Evolutionary conservation across 2,329 filamentous ascomycete genomes (phyloP).

Genomic region (Claviceps maximensis): DNA sequence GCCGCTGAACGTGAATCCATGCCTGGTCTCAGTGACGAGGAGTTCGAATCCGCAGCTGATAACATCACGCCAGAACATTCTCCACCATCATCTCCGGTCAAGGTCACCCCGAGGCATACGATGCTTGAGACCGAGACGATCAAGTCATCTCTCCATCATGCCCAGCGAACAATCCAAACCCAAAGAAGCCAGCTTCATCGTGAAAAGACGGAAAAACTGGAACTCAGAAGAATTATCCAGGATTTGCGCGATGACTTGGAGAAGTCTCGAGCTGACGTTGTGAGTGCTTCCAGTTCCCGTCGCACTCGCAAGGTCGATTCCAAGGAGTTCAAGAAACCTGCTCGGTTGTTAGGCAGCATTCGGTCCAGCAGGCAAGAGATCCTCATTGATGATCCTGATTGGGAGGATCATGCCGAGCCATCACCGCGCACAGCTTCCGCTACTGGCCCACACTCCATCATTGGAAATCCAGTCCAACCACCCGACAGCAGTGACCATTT

Average conservation of each 20-base stretch:
- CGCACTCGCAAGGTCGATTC: slow-evolving; percentile 51
- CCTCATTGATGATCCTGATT: slow-evolving; percentile 66
- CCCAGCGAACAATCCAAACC: slow-evolving; percentile 92
- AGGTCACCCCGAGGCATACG: slow-evolving; percentile 79
- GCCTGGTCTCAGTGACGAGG: slow-evolving; percentile 46
- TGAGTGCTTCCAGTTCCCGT: slow-evolving; percentile 34
- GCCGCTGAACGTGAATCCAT: slow-evolving; percentile 49
- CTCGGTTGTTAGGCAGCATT: slow-evolving; percentile 61
- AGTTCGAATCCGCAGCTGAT: slow-evolving; percentile 52
- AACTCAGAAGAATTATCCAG: slow-evolving; percentile 87
- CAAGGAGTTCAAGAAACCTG: slow-evolving; percentile 65
- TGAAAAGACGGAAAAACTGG: slow-evolving; percentile 96
- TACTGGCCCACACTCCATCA: slow-evolving; percentile 8
- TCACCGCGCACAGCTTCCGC: slow-evolving; percentile 15
- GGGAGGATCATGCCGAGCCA: slow-evolving; percentile 62
- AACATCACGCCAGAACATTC: slow-evolving; percentile 76
- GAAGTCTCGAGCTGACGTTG: slow-evolving; percentile 45
- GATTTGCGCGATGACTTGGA: slow-evolving; percentile 88
- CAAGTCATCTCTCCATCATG: slow-evolving; percentile 86
- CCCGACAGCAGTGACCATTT: slow-evolving; percentile 54
- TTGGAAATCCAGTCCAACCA: slow-evolving; percentile 8
- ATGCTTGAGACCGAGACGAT: slow-evolving; percentile 92
- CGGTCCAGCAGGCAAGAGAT: slow-evolving; percentile 68
- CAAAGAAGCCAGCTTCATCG: slow-evolving; percentile 89
- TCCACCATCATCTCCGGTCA: slow-evolving; percentile 78